Evolutionary conservation across 768 basidiomycete species (phyloP).

Genomic region (Phlebiopsis gigantea): DNA sequence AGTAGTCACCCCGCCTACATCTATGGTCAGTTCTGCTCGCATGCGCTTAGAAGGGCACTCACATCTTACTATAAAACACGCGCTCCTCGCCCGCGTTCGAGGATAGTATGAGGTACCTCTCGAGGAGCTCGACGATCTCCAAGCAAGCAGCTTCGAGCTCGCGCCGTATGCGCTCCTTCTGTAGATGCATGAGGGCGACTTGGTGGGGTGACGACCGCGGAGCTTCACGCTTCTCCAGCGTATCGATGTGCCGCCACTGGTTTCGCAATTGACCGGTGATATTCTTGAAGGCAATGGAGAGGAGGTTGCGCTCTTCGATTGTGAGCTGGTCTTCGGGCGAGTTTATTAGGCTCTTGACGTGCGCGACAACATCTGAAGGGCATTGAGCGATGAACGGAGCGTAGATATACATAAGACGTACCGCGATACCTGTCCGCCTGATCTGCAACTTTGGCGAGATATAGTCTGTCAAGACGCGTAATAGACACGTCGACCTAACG

Average conservation of each 20-base stretch:
- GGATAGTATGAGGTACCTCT: constrained; percentile 48
- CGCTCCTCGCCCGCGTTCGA: constrained; percentile 76
- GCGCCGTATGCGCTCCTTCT: constrained; percentile 70
- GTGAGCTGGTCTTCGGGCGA: constrained; percentile 64
- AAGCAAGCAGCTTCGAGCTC: constrained; percentile 75
- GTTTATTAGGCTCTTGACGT: constrained; percentile 72
- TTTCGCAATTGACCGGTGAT: constrained; percentile 77
- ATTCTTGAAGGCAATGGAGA: constrained; percentile 90
- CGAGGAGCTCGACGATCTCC: constrained; percentile 70
- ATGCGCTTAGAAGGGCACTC: constrained; percentile 22
- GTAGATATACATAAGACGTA: constrained; percentile 24
- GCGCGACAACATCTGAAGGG: constrained; percentile 61
- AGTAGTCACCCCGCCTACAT: constrained; percentile 5
- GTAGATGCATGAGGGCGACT: constrained; percentile 60
- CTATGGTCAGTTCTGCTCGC: neutral
- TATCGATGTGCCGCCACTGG: constrained; percentile 80
- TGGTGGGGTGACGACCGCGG: constrained; percentile 48
- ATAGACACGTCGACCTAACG: constrained; percentile 16
- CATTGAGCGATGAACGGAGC: neutral
- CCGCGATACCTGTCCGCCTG: constrained; percentile 90
- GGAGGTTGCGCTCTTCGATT: constrained; percentile 82
- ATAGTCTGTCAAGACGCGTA: constrained; percentile 35
- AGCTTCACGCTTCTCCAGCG: constrained; percentile 65
- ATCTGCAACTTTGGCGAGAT: constrained; percentile 78
- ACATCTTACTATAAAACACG: constrained; percentile 92